Conservation (phyloP, 352 stramenopile species). For the Albugo laibachii region DNA sequence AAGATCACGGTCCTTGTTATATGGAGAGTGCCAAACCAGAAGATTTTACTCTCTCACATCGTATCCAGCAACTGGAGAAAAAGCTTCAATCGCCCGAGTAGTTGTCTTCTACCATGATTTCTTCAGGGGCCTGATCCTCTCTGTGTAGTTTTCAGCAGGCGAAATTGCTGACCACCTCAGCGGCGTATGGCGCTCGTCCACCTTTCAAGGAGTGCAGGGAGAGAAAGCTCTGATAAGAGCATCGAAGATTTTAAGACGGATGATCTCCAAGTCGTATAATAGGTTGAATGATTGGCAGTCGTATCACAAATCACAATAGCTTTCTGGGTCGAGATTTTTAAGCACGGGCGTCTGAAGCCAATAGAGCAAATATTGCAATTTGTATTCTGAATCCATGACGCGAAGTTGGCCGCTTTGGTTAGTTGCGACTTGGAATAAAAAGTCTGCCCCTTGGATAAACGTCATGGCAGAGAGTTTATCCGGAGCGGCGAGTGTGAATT, state of each 20-base stretch:
- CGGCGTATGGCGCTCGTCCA: conserved; percentile 41
- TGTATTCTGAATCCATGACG: no score
- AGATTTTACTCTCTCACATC: conserved; percentile 69
- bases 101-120: not conserved
- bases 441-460: conserved; percentile 11
- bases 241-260: no score
- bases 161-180: conserved; percentile 26
- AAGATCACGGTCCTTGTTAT: conserved; percentile 64
- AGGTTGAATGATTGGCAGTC: no score
- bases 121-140: not conserved
- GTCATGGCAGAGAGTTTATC: conserved; percentile 6
- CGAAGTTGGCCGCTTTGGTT: no score
- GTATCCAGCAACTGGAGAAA: conserved; percentile 42
- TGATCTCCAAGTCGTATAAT: no score
- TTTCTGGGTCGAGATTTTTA: no score
- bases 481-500: conserved; percentile 16
- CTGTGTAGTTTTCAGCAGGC: conserved; percentile 27
- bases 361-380: no score
- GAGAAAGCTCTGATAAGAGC: conserved; percentile 10
- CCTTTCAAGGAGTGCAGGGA: conserved; percentile 53
- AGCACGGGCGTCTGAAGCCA: no score
- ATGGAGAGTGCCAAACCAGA: conserved; percentile 52
- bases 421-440: conserved; percentile 11
- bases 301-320: no score
- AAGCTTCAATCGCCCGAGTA: conserved; percentile 40